Evolutionary conservation across 495 filamentous ascomycete species (phyloP).

Genomic region (Neurospora sp.): DNA sequence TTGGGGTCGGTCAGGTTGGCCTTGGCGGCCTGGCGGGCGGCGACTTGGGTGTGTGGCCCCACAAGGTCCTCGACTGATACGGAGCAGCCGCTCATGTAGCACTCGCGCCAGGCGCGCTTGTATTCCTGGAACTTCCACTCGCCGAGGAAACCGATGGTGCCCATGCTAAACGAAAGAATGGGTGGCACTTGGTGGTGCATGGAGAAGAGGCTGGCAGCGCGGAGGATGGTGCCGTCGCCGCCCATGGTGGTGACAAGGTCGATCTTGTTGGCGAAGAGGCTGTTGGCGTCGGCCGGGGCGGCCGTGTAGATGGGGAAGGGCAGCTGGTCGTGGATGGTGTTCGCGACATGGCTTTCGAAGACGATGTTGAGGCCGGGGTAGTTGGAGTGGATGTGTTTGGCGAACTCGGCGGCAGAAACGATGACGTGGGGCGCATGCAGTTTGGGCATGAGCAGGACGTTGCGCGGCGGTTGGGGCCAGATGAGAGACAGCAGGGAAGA

Average conservation of each 20-base stretch:
- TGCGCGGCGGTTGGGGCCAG: conserved; percentile 82
- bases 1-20: neutral
- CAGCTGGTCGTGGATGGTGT: conserved; percentile 60
- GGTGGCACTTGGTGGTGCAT: conserved; percentile 75
- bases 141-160: conserved; percentile 85
- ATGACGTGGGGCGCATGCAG: conserved; percentile 61
- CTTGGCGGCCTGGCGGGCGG: conserved; percentile 15
- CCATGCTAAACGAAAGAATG: conserved; percentile 94
- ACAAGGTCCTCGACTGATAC: conserved; percentile 36
- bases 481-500: conserved; percentile 66
- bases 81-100: conserved; percentile 80
- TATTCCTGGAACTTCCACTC: conserved; percentile 94
- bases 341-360: conserved; percentile 67
- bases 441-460: conserved; percentile 86
- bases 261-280: conserved; percentile 50
- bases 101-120: conserved; percentile 81
- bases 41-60: conserved; percentile 34
- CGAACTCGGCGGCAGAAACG: conserved; percentile 64
- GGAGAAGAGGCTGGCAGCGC: conserved; percentile 82
- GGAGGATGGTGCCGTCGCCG: conserved; percentile 91
- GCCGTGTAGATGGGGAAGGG: conserved; percentile 69
- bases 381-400: conserved; percentile 65
- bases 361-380: conserved; percentile 77
- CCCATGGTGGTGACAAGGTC: conserved; percentile 84
- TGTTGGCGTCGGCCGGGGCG: conserved; percentile 20